Evolutionary conservation across 2,329 filamentous ascomycete genomes (phyloP), one percentile per base, ranked within the genome.

Genomic region (Chaetomium globosum): DNA sequence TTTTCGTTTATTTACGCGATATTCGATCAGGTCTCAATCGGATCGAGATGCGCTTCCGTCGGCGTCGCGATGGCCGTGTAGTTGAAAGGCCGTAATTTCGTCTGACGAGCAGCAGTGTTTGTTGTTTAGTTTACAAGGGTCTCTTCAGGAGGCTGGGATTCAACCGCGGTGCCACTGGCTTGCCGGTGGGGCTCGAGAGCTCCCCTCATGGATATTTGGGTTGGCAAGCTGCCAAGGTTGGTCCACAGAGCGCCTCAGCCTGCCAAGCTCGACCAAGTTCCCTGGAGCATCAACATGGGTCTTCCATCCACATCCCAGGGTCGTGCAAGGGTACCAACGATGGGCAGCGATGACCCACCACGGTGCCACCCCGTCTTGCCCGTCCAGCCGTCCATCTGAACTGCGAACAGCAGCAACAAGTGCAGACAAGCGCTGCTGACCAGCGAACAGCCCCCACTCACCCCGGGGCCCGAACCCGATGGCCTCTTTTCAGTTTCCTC

Each of bases 1-100:
- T 49, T 63, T 49, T 10, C 10, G 54, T 67, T 54, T 62, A 19
- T 63, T 63, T 60, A 61, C 60, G 63, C 65, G 58, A 61, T 57
- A 56, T 43, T 48, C 39, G 63, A 48, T 51, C 48, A 33, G 51
- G 51, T 49, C 7, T 56, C 43, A 52, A 52, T 58, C 33, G 33
- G 13, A 8, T 55, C 48, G 21, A 59, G 43, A 63, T 60, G 10
- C 13, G 53, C 21, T n/a, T 59, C 28, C 54, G 54, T 59, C 36
- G 49, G 54, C 49, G 64, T 55, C 54, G 54, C 30, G 53, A 28
- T 58, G 4, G 59, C 23, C 33, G 9, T 36, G 33, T 36, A 9
- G 33, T 36, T 52, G 36, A 48, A 23, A 23, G 12, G 23, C 30
- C 23, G 55, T 57, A 19, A 33, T 48, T 21, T 39, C n/a, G 19